Conservation (phyloP, 805 yeast genomes). For the Wickerhamiella vanderwaltii region DNA sequence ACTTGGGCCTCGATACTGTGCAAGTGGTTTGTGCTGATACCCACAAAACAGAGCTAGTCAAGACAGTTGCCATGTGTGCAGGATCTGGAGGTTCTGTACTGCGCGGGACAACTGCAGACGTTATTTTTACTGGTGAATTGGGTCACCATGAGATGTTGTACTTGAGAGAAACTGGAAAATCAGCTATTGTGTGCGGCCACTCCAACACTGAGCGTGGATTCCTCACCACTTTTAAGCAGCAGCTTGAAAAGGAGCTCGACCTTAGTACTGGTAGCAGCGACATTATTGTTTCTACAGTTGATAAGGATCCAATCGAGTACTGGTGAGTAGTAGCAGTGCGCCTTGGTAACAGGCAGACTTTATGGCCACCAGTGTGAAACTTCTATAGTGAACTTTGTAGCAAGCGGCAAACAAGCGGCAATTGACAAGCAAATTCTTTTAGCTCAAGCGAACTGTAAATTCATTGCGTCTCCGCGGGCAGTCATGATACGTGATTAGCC, state of each 20-base stretch:
- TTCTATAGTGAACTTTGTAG: no score
- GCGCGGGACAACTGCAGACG: constrained; percentile 43
- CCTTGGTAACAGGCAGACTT: no score
- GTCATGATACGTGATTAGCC: no score
- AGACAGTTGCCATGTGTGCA: constrained; percentile 75
- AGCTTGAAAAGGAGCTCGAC: constrained; percentile 35
- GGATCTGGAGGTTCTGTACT: constrained; percentile 86
- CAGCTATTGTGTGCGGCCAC: constrained; percentile 74
- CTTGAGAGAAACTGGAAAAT: constrained; percentile 55
- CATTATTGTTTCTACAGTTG: constrained; percentile 42
- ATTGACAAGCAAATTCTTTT: no score
- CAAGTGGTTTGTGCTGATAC: constrained; percentile 37
- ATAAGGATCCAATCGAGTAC: constrained; percentile 49
- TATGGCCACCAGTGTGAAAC: no score
- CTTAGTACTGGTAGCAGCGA: not conserved
- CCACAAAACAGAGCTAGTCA: constrained; percentile 29
- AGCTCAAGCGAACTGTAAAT: no score
- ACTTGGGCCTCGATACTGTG: constrained; percentile 41
- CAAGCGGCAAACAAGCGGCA: no score
- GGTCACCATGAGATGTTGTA: constrained; percentile 84
- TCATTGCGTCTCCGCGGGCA: no score
- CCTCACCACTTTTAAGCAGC: constrained; percentile 39
- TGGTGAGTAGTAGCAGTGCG: constrained; percentile 19
- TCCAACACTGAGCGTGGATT: constrained; percentile 89
- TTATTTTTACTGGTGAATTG: constrained; percentile 81